Conservation (phyloP, 1,139 yeast species). For the Yamadazyma atmosphaerica region DNA sequence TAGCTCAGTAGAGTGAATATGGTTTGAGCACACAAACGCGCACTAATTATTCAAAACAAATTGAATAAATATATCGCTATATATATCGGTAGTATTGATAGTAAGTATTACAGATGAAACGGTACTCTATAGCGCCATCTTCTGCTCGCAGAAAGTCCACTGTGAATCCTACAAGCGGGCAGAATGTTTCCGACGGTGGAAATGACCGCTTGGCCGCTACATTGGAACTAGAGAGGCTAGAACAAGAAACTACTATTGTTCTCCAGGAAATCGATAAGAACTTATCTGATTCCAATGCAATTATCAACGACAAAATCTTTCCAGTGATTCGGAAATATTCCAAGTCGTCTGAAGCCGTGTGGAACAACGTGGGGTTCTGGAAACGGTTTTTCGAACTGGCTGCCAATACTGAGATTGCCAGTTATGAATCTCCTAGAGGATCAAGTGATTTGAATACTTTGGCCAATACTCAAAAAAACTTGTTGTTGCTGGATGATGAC, state of each 20-base stretch:
- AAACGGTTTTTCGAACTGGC: conserved; percentile 74
- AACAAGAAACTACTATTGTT: conserved; percentile 77
- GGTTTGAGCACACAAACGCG: neutral
- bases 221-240: conserved; percentile 67
- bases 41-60: neutral
- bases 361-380: conserved; percentile 70
- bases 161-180: conserved; percentile 14
- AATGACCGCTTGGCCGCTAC: conserved; percentile 32
- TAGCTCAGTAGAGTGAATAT: too few species aligned
- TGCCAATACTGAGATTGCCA: conserved; percentile 64
- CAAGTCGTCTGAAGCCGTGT: conserved; percentile 52
- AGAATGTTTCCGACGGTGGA: conserved; percentile 2
- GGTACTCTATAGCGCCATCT: conserved; percentile 43
- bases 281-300: conserved; percentile 61
- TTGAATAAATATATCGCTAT: neutral
- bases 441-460: conserved; percentile 15
- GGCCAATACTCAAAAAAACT: conserved; percentile 13
- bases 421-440: conserved; percentile 52
- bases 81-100: neutral
- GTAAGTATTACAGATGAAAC: conserved; percentile 25
- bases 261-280: conserved; percentile 80
- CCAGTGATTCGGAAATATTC: conserved; percentile 64
- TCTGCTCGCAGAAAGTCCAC: conserved; percentile 40
- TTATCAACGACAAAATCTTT: conserved; percentile 59
- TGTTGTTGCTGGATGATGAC: conserved; percentile 21